Percentiles rank a stretch among this genome's conserved stretches.
These are phyloP conservation scores for Peronospora farinosa DNA, from an alignment of 352 stramenopile species.

Conservation along the genomic window DNA sequence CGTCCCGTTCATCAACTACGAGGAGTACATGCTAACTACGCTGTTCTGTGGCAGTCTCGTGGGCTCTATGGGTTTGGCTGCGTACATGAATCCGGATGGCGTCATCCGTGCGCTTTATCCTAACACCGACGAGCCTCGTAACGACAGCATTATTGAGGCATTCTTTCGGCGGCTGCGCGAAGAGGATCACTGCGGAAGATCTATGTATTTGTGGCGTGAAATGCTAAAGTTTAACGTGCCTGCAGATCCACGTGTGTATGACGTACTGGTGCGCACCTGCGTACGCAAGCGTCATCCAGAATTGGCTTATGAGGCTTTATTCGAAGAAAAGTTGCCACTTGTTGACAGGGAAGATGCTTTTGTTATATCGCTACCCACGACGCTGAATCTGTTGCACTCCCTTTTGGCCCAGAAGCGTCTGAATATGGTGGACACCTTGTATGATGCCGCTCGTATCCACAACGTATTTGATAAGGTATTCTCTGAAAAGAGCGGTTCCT, in stretches of 20 bases:
- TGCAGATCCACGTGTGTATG: conserved; percentile 66
- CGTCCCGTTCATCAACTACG: conserved; percentile 65
- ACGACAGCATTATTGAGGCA: conserved; percentile 64
- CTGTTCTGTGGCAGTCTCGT: conserved; percentile 71
- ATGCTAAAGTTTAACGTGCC: conserved; percentile 67
- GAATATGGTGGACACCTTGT: conserved; percentile 63
- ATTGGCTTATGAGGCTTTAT: conserved; percentile 62
- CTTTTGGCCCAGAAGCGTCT: conserved; percentile 56
- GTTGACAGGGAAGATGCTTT: conserved; percentile 54
- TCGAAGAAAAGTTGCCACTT: conserved; percentile 54
- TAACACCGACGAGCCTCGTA: conserved; percentile 61
- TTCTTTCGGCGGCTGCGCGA: conserved; percentile 81
- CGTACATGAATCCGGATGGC: conserved; percentile 82
- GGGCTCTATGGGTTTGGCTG: conserved; percentile 72
- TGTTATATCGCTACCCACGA: conserved; percentile 51
- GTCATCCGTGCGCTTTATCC: conserved; percentile 76
- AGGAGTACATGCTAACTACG: conserved; percentile 66
- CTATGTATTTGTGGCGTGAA: conserved; percentile 83
- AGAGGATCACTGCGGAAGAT: conserved; percentile 75
- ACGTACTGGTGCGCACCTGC: conserved; percentile 76
- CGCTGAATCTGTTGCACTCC: conserved; percentile 60
- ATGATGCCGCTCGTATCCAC: conserved; percentile 42
- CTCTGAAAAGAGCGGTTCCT: conserved; percentile 31
- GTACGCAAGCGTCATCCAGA: conserved; percentile 82
- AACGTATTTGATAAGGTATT: conserved; percentile 55